These are phyloP conservation scores for Saccharomycopsis fermentans DNA, from an alignment of 805 yeast genomes.

Conservation along the genomic window DNA sequence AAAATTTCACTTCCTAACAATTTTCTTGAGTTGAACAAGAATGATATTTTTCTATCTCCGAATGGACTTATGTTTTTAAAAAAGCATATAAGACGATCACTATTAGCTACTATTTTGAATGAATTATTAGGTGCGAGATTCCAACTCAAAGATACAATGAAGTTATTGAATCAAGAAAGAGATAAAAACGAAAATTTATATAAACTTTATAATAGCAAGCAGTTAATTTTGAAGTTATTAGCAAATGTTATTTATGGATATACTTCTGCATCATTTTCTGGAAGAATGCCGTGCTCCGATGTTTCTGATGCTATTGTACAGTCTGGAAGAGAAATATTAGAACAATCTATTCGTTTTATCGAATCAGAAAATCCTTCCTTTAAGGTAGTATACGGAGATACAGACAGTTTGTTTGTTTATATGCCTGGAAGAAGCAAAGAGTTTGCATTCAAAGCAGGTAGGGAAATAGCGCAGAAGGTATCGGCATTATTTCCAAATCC, in stretches of 20 bases:
- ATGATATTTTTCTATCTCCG: conserved; percentile 61
- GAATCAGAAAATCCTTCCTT: conserved; percentile 68
- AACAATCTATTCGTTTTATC: conserved; percentile 57
- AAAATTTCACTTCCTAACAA: conserved; percentile 46
- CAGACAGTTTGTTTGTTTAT: conserved; percentile 86
- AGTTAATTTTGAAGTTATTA: conserved; percentile 75
- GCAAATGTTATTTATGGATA: conserved; percentile 97
- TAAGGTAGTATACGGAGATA: conserved; percentile 92
- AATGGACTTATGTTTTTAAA: conserved; percentile 79
- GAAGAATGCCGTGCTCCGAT: conserved; percentile 95
- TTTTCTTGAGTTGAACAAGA: conserved; percentile 34
- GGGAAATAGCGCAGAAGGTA: conserved; percentile 53
- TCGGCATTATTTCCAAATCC: conserved; percentile 72
- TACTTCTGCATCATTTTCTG: conserved; percentile 88
- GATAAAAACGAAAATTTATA: conserved; percentile 33
- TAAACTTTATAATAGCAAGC: conserved; percentile 57
- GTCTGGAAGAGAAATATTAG: conserved; percentile 78
- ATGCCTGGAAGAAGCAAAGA: conserved; percentile 70
- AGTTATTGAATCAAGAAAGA: conserved; percentile 25
- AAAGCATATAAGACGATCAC: conserved; percentile 52
- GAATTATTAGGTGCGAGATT: conserved; percentile 76
- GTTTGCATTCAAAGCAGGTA: conserved; percentile 73
- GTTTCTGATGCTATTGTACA: conserved; percentile 91
- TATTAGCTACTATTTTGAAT: conserved; percentile 72
- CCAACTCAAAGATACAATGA: conserved; percentile 69